Evolutionary conservation across 495 filamentous ascomycete genomes (phyloP).

Genomic region (Echria macrotheca): DNA sequence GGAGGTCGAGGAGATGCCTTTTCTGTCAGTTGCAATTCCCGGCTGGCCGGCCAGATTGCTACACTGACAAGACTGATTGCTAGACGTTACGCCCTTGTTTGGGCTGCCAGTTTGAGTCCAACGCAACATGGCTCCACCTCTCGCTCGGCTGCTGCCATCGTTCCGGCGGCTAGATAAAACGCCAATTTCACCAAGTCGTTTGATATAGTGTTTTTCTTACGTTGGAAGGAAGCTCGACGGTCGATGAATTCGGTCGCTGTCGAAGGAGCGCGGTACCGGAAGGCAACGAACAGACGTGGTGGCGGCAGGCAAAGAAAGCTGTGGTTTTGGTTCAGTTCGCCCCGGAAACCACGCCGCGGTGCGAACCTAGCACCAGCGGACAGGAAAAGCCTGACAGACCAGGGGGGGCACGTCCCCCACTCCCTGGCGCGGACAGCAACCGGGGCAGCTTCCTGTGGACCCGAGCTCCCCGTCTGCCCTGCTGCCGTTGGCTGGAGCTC

Average conservation of each 20-base stretch:
- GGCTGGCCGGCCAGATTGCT: no score
- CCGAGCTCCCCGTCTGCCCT: constrained; percentile 7
- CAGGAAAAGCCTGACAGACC: constrained; percentile 4
- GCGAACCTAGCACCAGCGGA: constrained; percentile 6
- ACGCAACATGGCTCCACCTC: neutral
- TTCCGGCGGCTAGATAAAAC: constrained; percentile 3
- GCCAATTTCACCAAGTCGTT: neutral
- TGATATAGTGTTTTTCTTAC: neutral
- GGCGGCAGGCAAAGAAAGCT: neutral
- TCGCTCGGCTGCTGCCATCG: neutral
- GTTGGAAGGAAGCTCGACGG: neutral
- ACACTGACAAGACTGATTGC: no score
- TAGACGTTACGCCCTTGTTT: no score
- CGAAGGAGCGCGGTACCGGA: no score
- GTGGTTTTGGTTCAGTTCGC: constrained; percentile 11
- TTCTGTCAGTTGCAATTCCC: no score
- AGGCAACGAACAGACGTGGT: no score
- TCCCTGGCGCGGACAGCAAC: constrained; percentile 2
- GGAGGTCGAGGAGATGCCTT: no score
- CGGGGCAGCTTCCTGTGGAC: constrained; percentile 11
- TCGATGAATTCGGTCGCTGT: neutral
- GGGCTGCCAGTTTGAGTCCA: no score
- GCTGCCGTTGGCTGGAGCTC: constrained; percentile 15
- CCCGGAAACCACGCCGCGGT: constrained; percentile 10
- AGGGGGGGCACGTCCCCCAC: neutral